Evolutionary conservation across 2,329 filamentous ascomycete species (phyloP), one percentile per base, ranked within the genome.

Genomic region (Phaeophleospora eucalypticola): DNA sequence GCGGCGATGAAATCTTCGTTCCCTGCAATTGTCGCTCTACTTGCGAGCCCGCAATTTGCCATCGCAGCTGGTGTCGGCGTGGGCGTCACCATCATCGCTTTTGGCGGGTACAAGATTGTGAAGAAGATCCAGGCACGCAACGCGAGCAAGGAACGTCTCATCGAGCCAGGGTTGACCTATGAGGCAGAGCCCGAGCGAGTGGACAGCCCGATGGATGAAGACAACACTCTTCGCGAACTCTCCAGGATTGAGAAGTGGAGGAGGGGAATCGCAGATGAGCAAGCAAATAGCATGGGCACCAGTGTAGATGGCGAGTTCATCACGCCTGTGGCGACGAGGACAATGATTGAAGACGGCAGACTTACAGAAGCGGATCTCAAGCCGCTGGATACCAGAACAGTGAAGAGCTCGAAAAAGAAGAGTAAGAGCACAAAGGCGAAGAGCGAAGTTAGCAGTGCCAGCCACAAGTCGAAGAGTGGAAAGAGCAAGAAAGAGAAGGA

Each of bases 61-160:
- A 95, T 98, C 59, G 89, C 89, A 3, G 89, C 87, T 0, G 87
- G 90, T 36, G 82, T 95, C 12, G 88, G 87, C 0, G 83, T 95
- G 0, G 93, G 93, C 12, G 84, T 95, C n/a, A 97, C 93, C 0
- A 83, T 97, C 7, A 88, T 98, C 60, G 90, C 93, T 66, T 88
- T 98, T 50, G 93, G 93, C 44, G 91, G 93, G 4, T 97, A 89
- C 79, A 97, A 95, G 71, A 96, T 98, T 66, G 83, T 98, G 70
- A 94, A 96, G 76, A 84, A 83, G 58, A 87, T 97, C 56, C 73
- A 75, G 60, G 71, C 65, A 12, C 69, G 70, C 47, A 70, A 71
- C n/a, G 43, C 15, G 58, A 58, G 43, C 49, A 53, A 37, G 2
- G 49, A 48, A 40, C 48, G 36, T 20, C 42, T 53, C 10, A 19